Evolutionary conservation across 1,139 yeast species (phyloP).

Genomic region (Geotrichum carabidarum): DNA sequence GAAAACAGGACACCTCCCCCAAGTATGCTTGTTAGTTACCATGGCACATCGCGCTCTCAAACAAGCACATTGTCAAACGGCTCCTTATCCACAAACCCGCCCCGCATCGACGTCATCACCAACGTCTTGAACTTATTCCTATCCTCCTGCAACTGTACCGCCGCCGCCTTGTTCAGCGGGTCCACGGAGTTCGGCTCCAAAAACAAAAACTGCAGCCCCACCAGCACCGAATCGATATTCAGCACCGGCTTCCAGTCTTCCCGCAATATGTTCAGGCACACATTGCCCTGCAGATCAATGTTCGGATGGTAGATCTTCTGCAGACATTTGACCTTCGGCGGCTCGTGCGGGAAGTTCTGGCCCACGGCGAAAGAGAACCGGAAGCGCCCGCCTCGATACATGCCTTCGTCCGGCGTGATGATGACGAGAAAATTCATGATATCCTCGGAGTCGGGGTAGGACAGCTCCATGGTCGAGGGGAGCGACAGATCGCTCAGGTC

Average conservation of each 20-base stretch:
- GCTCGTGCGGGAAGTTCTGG: slow-evolving; percentile 81
- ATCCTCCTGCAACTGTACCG: slow-evolving; percentile 60
- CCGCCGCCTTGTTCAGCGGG: slow-evolving; percentile 89
- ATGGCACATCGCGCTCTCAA: too few species aligned
- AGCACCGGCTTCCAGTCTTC: slow-evolving; percentile 97
- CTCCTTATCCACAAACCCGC: slow-evolving; percentile 57
- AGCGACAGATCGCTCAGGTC: slow-evolving; percentile 67
- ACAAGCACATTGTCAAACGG: slow-evolving; percentile 54
- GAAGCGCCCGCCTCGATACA: slow-evolving; percentile 66
- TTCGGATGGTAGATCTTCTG: slow-evolving; percentile 88
- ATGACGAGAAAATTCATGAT: slow-evolving; percentile 56
- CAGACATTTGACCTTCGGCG: slow-evolving; percentile 75
- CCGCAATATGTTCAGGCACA: slow-evolving; percentile 81
- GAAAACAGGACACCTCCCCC: too few species aligned
- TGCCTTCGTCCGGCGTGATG: slow-evolving; percentile 75
- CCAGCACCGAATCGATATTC: slow-evolving; percentile 63
- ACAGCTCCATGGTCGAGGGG: slow-evolving; percentile 57
- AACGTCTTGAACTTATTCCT: slow-evolving; percentile 51
- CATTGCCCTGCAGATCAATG: slow-evolving; percentile 83
- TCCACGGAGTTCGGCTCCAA: slow-evolving; percentile 89
- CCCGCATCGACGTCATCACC: slow-evolving; percentile 66
- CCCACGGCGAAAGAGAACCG: slow-evolving; percentile 59
- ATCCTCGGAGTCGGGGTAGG: slow-evolving; percentile 53
- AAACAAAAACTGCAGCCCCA: slow-evolving; percentile 81
- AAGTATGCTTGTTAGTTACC: too few species aligned